These are phyloP conservation scores for Rhodotorula taiwanensis DNA, from an alignment of 768 basidiomycete species.

Conservation along the genomic window DNA sequence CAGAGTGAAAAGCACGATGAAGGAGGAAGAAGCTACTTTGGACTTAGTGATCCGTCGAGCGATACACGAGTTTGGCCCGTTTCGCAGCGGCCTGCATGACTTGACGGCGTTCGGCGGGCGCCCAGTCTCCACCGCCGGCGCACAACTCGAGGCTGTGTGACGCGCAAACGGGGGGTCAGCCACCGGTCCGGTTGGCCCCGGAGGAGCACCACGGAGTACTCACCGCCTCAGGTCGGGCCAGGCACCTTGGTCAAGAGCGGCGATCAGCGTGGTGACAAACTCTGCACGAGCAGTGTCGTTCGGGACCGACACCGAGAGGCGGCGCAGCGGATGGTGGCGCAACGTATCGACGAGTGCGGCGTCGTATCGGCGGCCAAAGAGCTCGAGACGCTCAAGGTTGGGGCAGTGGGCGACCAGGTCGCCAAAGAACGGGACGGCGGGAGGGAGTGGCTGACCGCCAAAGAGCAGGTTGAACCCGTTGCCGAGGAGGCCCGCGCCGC, in stretches of 20 bases:
- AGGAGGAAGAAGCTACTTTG: too few species aligned
- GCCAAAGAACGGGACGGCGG: slow-evolving; percentile 14
- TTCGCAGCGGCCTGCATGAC: slow-evolving; percentile 10
- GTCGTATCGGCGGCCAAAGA: slow-evolving; percentile 12
- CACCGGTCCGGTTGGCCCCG: not conserved
- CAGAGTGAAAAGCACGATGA: too few species aligned
- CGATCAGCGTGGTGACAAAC: not conserved
- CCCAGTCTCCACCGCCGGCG: slow-evolving; percentile 18
- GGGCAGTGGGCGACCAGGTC: not conserved
- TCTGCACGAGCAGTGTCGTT: not conserved
- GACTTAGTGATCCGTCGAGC: not conserved
- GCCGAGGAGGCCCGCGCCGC: not conserved
- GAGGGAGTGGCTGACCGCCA: not conserved
- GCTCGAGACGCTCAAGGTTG: slow-evolving; percentile 15
- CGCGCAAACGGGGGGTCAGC: not conserved
- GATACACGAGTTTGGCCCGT: not conserved
- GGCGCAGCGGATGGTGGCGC: not conserved
- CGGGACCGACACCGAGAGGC: slow-evolving; percentile 11
- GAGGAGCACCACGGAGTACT: not conserved
- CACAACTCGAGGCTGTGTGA: slow-evolving; percentile 13
- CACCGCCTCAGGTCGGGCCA: not conserved
- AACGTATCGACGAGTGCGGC: not conserved
- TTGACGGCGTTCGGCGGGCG: slow-evolving; percentile 7
- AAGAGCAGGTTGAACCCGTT: not conserved
- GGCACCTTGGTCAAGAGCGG: not conserved